Base-by-base conservation (phyloP, 129 eudicot genomes). In the Smallanthus sonchifolius region DNA sequence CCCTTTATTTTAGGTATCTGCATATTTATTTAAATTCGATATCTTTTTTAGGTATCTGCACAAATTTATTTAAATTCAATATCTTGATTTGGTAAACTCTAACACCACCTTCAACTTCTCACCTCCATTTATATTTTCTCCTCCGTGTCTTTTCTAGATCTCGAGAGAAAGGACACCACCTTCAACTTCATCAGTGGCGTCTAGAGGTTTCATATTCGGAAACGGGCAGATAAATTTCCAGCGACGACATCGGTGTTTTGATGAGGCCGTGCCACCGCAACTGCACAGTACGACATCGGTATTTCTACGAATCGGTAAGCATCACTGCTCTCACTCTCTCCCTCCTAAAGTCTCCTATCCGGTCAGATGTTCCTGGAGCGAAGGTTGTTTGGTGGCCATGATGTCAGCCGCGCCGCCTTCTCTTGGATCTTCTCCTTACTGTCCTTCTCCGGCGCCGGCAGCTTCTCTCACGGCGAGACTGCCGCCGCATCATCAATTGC, bases 211-310 rank as follows among this genome's bases (percentile, higher is more conserved):
- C 2, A 19, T 76, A 0, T 62, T 86, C 78, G 80, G 80, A 6
- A 68, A 67, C 59, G 73, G 80, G 79, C 34, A 88, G 88, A 7
- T 81, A 78, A 70, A 84, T 89, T 9, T 77, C 86, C 61, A 80
- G 75, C 66, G 73, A 76, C 39, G 85, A 83, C 65, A 43, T 60
- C 61, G 81, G 79, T 7, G 66, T 86, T 7, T 36, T 42, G 6
- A 47, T 80, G 28, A 68, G 96, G 39, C 96, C 96, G 1, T 86
- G 86, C 61, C 96, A 89, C 43, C 84, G 85, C 10, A 89, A 89
- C 69, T 89, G 96, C 82, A 73, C 72, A n/a, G n/a, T n/a, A n/a
- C n/a, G n/a, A n/a, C n/a, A n/a, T n/a, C n/a, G n/a, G n/a, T n/a
- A n/a, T n/a, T n/a, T n/a, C 69, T 86, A 91, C 70, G 89, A 77